phyloP scores from a whole-genome alignment of 331 rosid species.

The Cucumis variabilis region DNA sequence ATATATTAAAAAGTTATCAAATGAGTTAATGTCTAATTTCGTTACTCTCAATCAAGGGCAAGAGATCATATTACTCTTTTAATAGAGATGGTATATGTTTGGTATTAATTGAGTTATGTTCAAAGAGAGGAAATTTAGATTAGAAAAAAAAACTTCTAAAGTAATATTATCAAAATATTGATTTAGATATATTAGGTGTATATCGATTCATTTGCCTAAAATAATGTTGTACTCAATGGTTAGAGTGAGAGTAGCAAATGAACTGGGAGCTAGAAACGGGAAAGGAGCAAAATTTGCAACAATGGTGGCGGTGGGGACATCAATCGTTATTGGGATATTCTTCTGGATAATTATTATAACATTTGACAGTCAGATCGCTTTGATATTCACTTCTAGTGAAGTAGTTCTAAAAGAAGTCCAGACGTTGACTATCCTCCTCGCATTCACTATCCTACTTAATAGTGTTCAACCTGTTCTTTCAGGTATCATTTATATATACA shows the following conservation, averaged over 20 bases:
- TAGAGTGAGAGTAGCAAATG: slow-evolving; percentile 91
- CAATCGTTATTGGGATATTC: slow-evolving; percentile 63
- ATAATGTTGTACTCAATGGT: not conserved
- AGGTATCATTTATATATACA: slow-evolving; percentile 39
- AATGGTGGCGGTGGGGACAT: slow-evolving; percentile 62
- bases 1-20: too few relatives aligned
- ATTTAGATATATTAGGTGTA: not conserved
- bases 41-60: too few relatives aligned
- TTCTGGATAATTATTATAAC: slow-evolving; percentile 66
- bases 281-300: slow-evolving; percentile 88
- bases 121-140: too few relatives aligned
- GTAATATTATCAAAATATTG: too few relatives aligned
- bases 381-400: slow-evolving; percentile 65
- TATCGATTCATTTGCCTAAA: not conserved
- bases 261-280: slow-evolving; percentile 90
- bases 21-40: too few relatives aligned
- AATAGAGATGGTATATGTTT: too few relatives aligned
- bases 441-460: slow-evolving; percentile 82
- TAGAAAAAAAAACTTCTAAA: too few relatives aligned
- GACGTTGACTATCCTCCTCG: slow-evolving; percentile 65
- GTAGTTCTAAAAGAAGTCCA: slow-evolving; percentile 62
- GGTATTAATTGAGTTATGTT: too few relatives aligned
- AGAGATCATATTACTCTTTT: too few relatives aligned
- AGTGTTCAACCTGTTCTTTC: slow-evolving; percentile 89
- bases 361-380: slow-evolving; percentile 57